These are phyloP conservation scores for Penicillium sumatraense DNA, from an alignment of 2,329 filamentous ascomycete species.

Conservation along the genomic window DNA sequence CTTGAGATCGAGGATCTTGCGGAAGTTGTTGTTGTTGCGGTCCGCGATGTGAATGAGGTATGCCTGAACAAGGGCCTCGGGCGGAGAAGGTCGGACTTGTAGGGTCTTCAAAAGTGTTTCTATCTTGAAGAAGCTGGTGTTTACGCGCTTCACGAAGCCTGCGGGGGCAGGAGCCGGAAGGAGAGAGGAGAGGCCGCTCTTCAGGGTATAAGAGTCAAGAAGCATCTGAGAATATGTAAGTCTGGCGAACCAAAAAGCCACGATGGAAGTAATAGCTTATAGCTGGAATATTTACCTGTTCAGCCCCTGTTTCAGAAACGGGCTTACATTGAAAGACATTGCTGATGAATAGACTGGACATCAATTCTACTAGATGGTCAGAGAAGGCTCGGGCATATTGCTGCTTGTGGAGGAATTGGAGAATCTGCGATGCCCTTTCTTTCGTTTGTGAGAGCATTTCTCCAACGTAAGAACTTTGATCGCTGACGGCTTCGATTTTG, in stretches of 20 bases:
- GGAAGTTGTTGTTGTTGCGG: conserved; percentile 91
- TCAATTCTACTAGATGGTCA: conserved; percentile 89
- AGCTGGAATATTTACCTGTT: conserved; percentile 65
- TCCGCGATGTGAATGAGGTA: conserved; percentile 98
- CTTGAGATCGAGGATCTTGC: conserved; percentile 93
- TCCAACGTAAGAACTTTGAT: conserved; percentile 89
- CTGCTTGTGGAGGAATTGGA: conserved; percentile 80
- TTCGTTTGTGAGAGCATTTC: conserved; percentile 78
- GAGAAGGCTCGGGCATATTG: conserved; percentile 95
- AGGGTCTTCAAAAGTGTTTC: conserved; percentile 95
- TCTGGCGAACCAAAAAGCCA: not conserved
- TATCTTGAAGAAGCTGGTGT: conserved; percentile 80
- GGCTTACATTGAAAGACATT: conserved; percentile 89
- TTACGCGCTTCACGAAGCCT: conserved; percentile 83
- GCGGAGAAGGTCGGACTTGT: conserved; percentile 87
- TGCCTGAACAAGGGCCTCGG: conserved; percentile 92
- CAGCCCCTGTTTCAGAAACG: conserved; percentile 89
- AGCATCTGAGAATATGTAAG: conserved; percentile 69
- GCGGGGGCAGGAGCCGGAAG: conserved; percentile 62
- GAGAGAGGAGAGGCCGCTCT: conserved; percentile 55
- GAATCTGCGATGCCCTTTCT: conserved; percentile 71
- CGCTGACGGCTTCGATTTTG: conserved; percentile 88
- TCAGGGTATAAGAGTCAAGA: conserved; percentile 80
- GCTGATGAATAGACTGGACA: conserved; percentile 77
- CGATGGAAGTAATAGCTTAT: not conserved